Evolutionary conservation across 805 yeast genomes (phyloP), one percentile per base, ranked within the genome.

Genomic region (Sporopachydermia quercuum): DNA sequence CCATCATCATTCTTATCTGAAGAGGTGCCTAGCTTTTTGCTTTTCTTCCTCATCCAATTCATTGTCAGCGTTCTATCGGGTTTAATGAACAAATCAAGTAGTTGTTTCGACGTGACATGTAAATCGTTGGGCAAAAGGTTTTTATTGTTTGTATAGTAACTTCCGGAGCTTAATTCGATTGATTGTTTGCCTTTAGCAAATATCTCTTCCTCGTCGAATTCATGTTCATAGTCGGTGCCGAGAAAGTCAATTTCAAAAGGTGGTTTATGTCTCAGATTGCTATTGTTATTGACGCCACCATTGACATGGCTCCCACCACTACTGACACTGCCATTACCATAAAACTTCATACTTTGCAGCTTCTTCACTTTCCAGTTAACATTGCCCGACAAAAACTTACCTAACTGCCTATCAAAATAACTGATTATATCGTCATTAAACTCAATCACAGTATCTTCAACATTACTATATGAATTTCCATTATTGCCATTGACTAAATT

Each of bases 291-390:
- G 47, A 42, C 33, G 37, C 16, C 30, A 39, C 27, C 30, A 45
- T 40, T 15, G 30, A 13, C 5, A 14, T 18, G 13, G 30, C 19
- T 36, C 34, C 18, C 16, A 23, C 35, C 39, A 14, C 38, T 19
- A 8, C 40, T 40, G 19, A 33, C 47, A n/a, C n/a, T n/a, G n/a
- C n/a, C n/a, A n/a, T n/a, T n/a, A n/a, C n/a, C n/a, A n/a, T n/a
- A n/a, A n/a, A n/a, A n/a, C n/a, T n/a, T n/a, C 41, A 14, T 47
- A 46, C 66, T 65, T 49, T 74, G 78, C 37, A 78, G 56, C 11
- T 74, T 70, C 35, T 70, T 62, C 6, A 89, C 79, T 57, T 80
- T 81, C 96, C 96, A 89, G 58, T 84, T 93, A 47, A 83, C 89
- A 11, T 89, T 81, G 5, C 96, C 96, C 18, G 93, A 71, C 96